Base-by-base conservation (phyloP, 2,329 filamentous ascomycete genomes). In the Botrytis byssoidea region DNA sequence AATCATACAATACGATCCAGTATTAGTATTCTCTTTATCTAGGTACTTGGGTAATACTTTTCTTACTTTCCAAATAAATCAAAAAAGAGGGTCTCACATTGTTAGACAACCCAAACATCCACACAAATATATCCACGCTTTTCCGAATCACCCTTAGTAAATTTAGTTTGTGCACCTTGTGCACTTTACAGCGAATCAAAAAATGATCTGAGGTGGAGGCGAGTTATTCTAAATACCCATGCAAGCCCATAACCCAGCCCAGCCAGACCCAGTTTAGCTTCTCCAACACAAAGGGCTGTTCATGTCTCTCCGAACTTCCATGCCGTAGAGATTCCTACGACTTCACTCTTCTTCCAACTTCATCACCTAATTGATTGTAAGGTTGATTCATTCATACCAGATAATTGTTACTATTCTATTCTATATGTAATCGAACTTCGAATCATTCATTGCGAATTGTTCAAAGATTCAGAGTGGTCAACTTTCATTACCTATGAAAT, bases 271-370 rank as follows among this genome's bases (percentile, higher is more conserved):
- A 70, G 67, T 70, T 59, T 51, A 55, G 46, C 40, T 44, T 70
- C 55, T 61, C 65, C 65, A 68, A 68, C 65, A 68, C 66, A 68
- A 68, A 68, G 66, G 66, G 48, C 66, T 57, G 48, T 55, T 67
- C 46, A 55, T 67, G 46, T 67, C 65, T 67, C 65, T 68, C 66
- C 65, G 65, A 68, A 55, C 65, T 55, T 55, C 46, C 65, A 55
- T 51, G 51, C 64, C 64, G 46, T 51, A 67, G 32, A 48, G 64
- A 67, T 66, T 35, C 37, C 46, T 68, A 37, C 65, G 14, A 10
- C 44, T 55, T 55, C 32, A 55, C 35, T 68, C 66, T 68, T 70
- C 68, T 61, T 72, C 60, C 32, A 67, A 67, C 60, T 59, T 67
- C 46, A 71, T 66, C 59, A 42, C 61, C 35, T 37, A 44, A 48